Conservation (phyloP, 2,329 filamentous ascomycete genomes). For the Didymella pinodella region DNA sequence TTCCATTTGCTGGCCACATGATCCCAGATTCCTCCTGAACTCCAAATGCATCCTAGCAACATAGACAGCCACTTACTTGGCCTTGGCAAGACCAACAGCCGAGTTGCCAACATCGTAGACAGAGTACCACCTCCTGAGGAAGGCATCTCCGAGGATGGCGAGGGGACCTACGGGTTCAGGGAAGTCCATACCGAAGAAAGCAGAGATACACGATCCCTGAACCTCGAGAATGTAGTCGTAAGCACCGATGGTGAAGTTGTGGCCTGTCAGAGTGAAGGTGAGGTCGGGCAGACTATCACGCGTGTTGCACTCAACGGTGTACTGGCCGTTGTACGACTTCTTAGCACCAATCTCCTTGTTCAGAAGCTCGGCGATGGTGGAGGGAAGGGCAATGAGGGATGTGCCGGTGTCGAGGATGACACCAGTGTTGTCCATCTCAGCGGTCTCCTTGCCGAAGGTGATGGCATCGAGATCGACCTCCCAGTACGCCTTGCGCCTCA, state of each 20-base stretch:
- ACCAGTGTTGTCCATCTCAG: slow-evolving; percentile 92
- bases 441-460: slow-evolving; percentile 82
- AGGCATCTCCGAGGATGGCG: slow-evolving; percentile 89
- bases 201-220: slow-evolving; percentile 93
- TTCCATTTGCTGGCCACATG: slow-evolving; percentile 4
- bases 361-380: slow-evolving; percentile 89
- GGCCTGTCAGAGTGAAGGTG: slow-evolving; percentile 86
- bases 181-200: slow-evolving; percentile 92
- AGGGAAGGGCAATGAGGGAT: slow-evolving; percentile 94
- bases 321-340: slow-evolving; percentile 97
- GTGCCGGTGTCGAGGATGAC: slow-evolving; percentile 98
- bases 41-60: slow-evolving; percentile 2
- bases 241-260: slow-evolving; percentile 89
- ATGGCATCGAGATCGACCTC: slow-evolving; percentile 96
- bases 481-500: slow-evolving; percentile 99
- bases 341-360: slow-evolving; percentile 98
- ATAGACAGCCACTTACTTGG: slow-evolving; percentile 64
- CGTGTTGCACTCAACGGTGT: slow-evolving; percentile 88
- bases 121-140: slow-evolving; percentile 87
- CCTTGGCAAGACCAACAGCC: slow-evolving; percentile 86
- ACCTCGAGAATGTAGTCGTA: slow-evolving; percentile 97
- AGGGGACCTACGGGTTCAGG: slow-evolving; percentile 88
- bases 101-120: slow-evolving; percentile 94
- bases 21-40: slow-evolving; percentile 10
- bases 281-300: slow-evolving; percentile 86